Conservation (phyloP, 176 grass and related monocot species). For the Pharus latifolius region DNA sequence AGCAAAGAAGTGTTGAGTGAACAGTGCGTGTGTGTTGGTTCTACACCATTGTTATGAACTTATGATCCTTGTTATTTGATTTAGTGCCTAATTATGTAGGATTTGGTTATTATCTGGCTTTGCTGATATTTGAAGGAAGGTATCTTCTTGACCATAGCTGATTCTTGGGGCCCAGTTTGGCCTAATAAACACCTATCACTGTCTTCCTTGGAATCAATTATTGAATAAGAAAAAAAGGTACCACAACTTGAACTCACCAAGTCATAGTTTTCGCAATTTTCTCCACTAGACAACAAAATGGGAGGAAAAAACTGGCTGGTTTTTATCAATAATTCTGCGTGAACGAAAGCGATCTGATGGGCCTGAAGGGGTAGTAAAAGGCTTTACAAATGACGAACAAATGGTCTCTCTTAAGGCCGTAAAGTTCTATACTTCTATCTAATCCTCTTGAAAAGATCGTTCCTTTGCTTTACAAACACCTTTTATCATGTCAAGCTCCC, state of each 20-base stretch:
- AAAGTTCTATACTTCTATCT: too few relatives aligned
- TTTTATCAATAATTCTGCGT: neutral
- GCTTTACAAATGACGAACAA: too few relatives aligned
- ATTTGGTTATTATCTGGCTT: neutral
- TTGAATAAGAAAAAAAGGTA: too few relatives aligned
- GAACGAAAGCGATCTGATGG: neutral
- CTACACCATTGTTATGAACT: neutral
- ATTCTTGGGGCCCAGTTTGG: neutral
- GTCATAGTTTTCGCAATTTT: neutral
- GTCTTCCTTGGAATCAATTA: neutral
- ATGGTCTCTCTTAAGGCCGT: too few relatives aligned
- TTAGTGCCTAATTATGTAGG: neutral
- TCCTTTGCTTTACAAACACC: neutral
- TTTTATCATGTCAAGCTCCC: neutral
- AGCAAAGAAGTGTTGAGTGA: neutral
- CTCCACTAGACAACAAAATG: neutral
- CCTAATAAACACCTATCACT: too few relatives aligned
- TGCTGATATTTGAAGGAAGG: neutral
- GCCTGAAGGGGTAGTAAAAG: neutral
- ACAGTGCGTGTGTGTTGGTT: neutral
- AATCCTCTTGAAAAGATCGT: neutral
- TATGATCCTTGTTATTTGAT: neutral
- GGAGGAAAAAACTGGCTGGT: too few relatives aligned
- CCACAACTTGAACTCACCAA: too few relatives aligned
- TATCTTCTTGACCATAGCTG: neutral